Conservation (phyloP, 371 early-diverging fungal species). For the Mortierella sp. region DNA sequence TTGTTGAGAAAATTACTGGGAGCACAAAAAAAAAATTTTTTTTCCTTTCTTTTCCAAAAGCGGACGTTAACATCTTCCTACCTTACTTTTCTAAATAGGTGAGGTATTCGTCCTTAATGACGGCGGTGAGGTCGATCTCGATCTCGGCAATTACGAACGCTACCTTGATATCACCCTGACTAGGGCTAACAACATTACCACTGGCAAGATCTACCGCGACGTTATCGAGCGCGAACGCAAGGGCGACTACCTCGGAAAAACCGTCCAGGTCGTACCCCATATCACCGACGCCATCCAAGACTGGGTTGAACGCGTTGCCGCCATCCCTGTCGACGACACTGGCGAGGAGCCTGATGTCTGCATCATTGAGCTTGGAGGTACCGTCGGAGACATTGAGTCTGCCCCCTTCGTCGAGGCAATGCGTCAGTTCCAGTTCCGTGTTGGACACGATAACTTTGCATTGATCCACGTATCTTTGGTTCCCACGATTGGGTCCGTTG, state of each 20-base stretch:
- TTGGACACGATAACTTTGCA: constrained; percentile 97
- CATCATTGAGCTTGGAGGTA: constrained; percentile 99
- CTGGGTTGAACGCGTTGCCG: constrained; percentile 95
- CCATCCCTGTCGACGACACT: constrained; percentile 86
- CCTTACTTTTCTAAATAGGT: constrained; percentile 61
- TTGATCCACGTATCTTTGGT: constrained; percentile 98
- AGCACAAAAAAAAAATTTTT: constrained; percentile 5
- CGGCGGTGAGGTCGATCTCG: constrained; percentile 99
- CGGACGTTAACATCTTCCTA: constrained; percentile 1
- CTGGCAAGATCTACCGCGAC: constrained; percentile 98
- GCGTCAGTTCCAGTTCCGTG: constrained; percentile 99
- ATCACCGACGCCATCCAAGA: constrained; percentile 98
- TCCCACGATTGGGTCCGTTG: constrained; percentile 97
- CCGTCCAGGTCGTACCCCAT: constrained; percentile 99
- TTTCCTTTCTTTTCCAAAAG: constrained; percentile 2
- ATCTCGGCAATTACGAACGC: constrained; percentile 99
- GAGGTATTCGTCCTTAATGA: constrained; percentile 99
- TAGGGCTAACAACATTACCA: constrained; percentile 98
- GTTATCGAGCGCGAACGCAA: constrained; percentile 96
- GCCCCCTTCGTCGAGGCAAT: constrained; percentile 99
- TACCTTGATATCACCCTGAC: constrained; percentile 96
- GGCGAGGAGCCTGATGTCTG: constrained; percentile 96
- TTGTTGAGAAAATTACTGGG: not conserved
- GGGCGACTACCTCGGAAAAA: constrained; percentile 99
- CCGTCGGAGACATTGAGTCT: constrained; percentile 99